Conservation (phyloP, 352 stramenopile species). For the Globisporangium sylvaticum region DNA sequence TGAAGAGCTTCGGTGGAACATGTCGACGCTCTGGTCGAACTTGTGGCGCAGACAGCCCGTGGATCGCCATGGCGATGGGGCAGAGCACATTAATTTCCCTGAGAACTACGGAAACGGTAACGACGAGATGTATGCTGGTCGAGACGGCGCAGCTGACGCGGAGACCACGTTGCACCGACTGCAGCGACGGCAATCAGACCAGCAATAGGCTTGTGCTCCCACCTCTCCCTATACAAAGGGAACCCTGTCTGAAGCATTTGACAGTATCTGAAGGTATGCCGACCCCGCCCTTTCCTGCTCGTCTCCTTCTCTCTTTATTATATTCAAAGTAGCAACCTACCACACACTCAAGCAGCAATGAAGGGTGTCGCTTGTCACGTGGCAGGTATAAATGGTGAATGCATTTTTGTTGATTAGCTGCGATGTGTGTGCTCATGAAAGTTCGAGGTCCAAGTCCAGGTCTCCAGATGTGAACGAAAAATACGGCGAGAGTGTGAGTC, state of each 20-base stretch:
- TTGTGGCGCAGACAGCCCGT: conserved; percentile 17
- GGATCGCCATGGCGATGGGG: background rate
- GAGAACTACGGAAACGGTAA: background rate
- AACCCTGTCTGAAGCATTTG: background rate
- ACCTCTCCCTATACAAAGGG: background rate
- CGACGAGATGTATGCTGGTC: background rate
- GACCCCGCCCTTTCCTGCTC: background rate
- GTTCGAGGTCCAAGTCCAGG: no score
- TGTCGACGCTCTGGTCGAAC: conserved; percentile 31
- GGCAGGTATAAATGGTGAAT: background rate
- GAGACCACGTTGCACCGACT: conserved; percentile 22
- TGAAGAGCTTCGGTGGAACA: conserved; percentile 35
- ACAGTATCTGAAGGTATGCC: background rate
- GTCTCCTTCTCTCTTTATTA: conserved; percentile 1
- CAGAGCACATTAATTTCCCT: conserved; percentile 11
- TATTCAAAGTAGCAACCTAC: conserved; percentile 1
- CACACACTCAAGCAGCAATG: background rate
- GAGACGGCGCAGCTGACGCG: background rate
- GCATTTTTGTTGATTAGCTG: conserved; percentile 9
- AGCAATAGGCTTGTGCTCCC: background rate
- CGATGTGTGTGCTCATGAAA: background rate
- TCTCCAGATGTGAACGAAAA: no score
- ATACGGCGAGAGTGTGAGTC: no score
- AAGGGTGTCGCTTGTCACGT: background rate
- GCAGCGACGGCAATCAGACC: conserved; percentile 13